These are phyloP conservation scores for Verticillium nubilum DNA, from an alignment of 2,329 filamentous ascomycete genomes.

Conservation along the genomic window DNA sequence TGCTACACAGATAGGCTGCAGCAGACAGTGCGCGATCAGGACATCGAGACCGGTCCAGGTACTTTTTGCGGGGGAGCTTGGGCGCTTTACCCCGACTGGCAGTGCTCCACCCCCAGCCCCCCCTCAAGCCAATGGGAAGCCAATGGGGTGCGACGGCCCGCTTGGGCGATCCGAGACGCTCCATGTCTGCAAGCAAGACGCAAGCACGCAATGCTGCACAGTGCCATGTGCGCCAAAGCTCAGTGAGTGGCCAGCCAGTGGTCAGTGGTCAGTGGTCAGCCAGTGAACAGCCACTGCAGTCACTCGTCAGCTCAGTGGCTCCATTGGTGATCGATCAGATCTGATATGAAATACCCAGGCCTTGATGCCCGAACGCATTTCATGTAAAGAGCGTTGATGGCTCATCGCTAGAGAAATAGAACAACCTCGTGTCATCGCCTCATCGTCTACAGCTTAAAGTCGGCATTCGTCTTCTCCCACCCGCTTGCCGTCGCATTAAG, in stretches of 20 bases:
- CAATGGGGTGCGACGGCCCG: neutral
- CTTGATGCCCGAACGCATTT: neutral
- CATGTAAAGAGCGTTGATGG: neutral
- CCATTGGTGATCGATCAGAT: too few relatives aligned
- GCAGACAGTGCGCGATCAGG: neutral
- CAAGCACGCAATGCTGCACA: neutral
- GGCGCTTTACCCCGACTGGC: neutral
- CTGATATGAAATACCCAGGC: too few relatives aligned
- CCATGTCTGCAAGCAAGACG: too few relatives aligned
- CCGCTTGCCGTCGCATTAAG: conserved; percentile 51
- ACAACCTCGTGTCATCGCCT: neutral
- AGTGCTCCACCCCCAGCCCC: neutral
- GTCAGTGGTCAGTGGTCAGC: too few relatives aligned
- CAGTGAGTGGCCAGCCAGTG: too few relatives aligned
- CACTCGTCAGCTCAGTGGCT: too few relatives aligned
- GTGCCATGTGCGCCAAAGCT: neutral
- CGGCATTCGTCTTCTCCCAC: conserved; percentile 65
- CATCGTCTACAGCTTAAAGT: conserved; percentile 67
- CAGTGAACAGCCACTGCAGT: too few relatives aligned
- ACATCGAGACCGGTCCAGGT: neutral
- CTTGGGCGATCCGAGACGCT: neutral
- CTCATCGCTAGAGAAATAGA: neutral
- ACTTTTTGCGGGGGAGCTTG: neutral
- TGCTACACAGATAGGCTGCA: neutral
- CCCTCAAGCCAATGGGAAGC: too few relatives aligned